Evolutionary conservation across 441 rosid species (phyloP), one percentile per base, ranked within the genome.

Genomic region (Dalechampia spathulata): DNA sequence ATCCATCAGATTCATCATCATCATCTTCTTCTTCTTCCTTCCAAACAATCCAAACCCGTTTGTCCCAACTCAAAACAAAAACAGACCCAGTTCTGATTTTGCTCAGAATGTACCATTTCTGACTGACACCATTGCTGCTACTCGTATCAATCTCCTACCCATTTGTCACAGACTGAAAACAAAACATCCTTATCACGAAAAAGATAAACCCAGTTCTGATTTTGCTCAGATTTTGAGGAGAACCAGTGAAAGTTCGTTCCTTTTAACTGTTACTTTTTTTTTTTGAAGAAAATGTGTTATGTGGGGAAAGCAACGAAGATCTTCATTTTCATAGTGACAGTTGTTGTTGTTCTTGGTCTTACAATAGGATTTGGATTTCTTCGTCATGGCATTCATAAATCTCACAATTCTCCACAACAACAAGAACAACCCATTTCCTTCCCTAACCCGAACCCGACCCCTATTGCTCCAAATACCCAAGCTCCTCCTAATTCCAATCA

Each of bases 221-320:
- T 44, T 34, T 57, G 61, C 30, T 45, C 42, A 32, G 61, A 19
- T n/a, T n/a, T n/a, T n/a, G n/a, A n/a, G n/a, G n/a, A 30, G 12
- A 34, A 34, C 5, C 5, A 5, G 38, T 10, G 12, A 34, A 34
- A 34, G 12, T 8, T 34, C 10, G 12, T 8, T 34, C 10, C 10
- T 19, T 30, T 30, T 30, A 30, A 30, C 34, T n/a, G n/a, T n/a
- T n/a, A n/a, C n/a, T n/a, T n/a, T n/a, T n/a, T n/a, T n/a, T n/a
- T n/a, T n/a, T n/a, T n/a, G n/a, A n/a, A n/a, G 11, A 54, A 71
- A 57, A 77, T 84, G 83, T 81, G 85, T 62, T 84, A 81, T 62
- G 82, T 84, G 19, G 91, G 97, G 44, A 87, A 90, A 78, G 97
- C 97, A 61, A 90, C 97, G 58, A 90, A 87, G 85, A 90, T 90